Evolutionary conservation across 108 stramenopile genomes (phyloP).

Genomic region (Cyclotella sp.): DNA sequence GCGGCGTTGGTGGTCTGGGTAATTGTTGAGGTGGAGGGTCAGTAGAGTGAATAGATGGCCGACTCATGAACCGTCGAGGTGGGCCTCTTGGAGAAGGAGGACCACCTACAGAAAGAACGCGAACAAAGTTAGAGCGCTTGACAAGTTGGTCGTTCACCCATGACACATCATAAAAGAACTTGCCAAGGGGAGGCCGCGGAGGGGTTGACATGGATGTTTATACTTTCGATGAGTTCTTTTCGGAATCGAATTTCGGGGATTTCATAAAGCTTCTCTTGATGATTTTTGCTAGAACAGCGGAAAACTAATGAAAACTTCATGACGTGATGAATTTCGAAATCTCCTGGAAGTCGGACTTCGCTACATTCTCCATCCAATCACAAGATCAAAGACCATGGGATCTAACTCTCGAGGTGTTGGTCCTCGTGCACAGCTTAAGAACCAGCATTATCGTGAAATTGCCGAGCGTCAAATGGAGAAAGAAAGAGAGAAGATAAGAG

Average conservation of each 20-base stretch:
- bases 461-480: background rate
- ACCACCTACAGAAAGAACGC: background rate
- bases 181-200: conserved; percentile 15
- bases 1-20: conserved; percentile 31
- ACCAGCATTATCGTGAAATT: conserved; percentile 15
- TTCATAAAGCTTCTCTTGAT: background rate
- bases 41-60: conserved; percentile 20
- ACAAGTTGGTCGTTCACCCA: background rate
- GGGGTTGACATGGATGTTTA: background rate
- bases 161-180: background rate
- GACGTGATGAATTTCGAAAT: no score
- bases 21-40: conserved; percentile 25
- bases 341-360: no score
- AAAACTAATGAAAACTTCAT: no score
- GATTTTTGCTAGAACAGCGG: no score
- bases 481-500: conserved; percentile 2
- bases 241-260: background rate
- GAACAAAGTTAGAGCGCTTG: background rate
- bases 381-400: background rate
- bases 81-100: conserved; percentile 64
- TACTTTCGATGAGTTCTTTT: background rate
- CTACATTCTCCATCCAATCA: background rate
- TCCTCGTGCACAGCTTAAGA: conserved; percentile 15
- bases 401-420: background rate
- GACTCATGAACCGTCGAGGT: conserved; percentile 33